These are phyloP conservation scores for Alternaria tenuissima DNA, from an alignment of 2,329 filamentous ascomycete species.

Conservation along the genomic window DNA sequence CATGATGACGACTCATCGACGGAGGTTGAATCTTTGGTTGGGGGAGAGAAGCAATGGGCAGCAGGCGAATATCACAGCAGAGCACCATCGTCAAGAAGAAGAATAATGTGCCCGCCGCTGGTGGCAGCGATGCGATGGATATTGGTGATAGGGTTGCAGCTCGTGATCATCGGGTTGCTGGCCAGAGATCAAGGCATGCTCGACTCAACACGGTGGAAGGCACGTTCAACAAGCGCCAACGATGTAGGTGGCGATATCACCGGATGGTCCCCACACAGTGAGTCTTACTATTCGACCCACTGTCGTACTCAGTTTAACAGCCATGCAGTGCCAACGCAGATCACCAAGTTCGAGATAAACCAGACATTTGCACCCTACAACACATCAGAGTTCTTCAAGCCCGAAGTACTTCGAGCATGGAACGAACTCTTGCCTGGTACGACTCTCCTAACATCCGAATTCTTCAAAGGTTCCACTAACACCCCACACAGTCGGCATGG, in stretches of 20 bases:
- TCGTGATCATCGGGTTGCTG: slow-evolving; percentile 41
- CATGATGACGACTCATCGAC: slow-evolving; percentile 45
- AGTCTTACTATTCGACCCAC: neutral
- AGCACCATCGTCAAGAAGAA: slow-evolving; percentile 29
- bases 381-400: slow-evolving; percentile 48
- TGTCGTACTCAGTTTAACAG: slow-evolving; percentile 5
- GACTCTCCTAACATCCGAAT: neutral
- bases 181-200: slow-evolving; percentile 43
- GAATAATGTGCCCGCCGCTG: slow-evolving; percentile 20
- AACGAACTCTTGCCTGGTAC: slow-evolving; percentile 43
- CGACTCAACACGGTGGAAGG: slow-evolving; percentile 28
- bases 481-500: slow-evolving; percentile 38
- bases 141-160: slow-evolving; percentile 41
- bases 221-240: slow-evolving; percentile 33
- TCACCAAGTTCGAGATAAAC: slow-evolving; percentile 46
- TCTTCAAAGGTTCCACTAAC: neutral
- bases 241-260: slow-evolving; percentile 47
- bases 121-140: slow-evolving; percentile 38
- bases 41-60: slow-evolving; percentile 39
- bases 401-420: slow-evolving; percentile 42
- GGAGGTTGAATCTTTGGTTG: slow-evolving; percentile 45
- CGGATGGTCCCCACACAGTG: slow-evolving; percentile 45
- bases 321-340: slow-evolving; percentile 39
- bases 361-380: slow-evolving; percentile 48
- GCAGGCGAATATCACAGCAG: slow-evolving; percentile 27